Evolutionary conservation across 2,329 filamentous ascomycete genomes (phyloP).

Genomic region (Eutypa lata): DNA sequence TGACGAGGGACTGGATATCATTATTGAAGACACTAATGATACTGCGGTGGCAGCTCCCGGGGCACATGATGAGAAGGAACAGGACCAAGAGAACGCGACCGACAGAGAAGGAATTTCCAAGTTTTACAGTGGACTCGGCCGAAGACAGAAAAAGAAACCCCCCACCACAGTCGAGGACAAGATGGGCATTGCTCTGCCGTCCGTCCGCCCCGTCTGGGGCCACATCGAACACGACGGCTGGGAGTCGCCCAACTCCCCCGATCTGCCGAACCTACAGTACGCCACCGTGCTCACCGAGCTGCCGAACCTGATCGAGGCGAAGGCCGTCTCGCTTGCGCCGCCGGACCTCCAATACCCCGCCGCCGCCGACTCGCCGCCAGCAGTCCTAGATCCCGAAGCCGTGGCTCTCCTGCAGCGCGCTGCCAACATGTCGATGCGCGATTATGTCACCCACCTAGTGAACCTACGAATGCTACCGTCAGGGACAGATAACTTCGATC

Average conservation of each 20-base stretch:
- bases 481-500: slow-evolving; percentile 11
- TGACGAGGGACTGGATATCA: slow-evolving; percentile 13
- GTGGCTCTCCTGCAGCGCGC: slow-evolving; percentile 70
- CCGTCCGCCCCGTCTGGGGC: slow-evolving; percentile 66
- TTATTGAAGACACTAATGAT: slow-evolving; percentile 4
- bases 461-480: slow-evolving; percentile 59
- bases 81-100: slow-evolving; percentile 12
- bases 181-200: slow-evolving; percentile 45
- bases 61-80: slow-evolving; percentile 1
- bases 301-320: slow-evolving; percentile 86
- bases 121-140: slow-evolving; percentile 20
- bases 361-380: not conserved
- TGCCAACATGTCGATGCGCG: slow-evolving; percentile 68
- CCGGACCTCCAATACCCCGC: slow-evolving; percentile 16
- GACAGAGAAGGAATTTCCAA: not conserved
- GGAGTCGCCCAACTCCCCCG: slow-evolving; percentile 73
- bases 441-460: slow-evolving; percentile 72
- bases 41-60: slow-evolving; percentile 4
- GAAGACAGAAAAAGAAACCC: slow-evolving; percentile 10
- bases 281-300: slow-evolving; percentile 77
- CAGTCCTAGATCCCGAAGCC: slow-evolving; percentile 63
- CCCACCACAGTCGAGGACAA: slow-evolving; percentile 32
- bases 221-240: slow-evolving; percentile 84
- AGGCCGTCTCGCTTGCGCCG: slow-evolving; percentile 77
- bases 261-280: slow-evolving; percentile 81